These are phyloP conservation scores for Coprinopsis marcescibilis DNA, from an alignment of 768 basidiomycete genomes.

Conservation along the genomic window DNA sequence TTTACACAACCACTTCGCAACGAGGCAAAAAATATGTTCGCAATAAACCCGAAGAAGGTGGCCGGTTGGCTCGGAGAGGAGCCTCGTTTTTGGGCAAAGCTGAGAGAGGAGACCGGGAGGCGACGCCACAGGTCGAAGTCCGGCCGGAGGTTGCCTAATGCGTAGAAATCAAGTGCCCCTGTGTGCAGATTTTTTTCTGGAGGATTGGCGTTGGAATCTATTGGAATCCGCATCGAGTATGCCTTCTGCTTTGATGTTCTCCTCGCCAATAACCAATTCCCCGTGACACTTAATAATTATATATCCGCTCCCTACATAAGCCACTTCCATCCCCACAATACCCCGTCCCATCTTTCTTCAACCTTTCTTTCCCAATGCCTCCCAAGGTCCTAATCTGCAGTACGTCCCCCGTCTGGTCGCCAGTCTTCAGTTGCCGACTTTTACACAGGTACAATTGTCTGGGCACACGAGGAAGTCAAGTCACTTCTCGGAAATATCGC, in stretches of 20 bases:
- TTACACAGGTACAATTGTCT: slow-evolving; percentile 58
- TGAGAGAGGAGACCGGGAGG: not conserved
- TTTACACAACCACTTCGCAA: too few relatives aligned
- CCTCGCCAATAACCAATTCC: not conserved
- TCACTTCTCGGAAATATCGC: slow-evolving; percentile 61
- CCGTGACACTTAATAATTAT: slow-evolving; percentile 4
- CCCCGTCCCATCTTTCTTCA: slow-evolving; percentile 1
- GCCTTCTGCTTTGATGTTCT: not conserved
- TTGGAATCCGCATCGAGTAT: not conserved
- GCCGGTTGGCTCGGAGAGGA: too few relatives aligned
- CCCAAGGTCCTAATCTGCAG: slow-evolving; percentile 37
- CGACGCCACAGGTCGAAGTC: not conserved
- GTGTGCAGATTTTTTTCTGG: not conserved
- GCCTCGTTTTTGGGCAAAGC: not conserved
- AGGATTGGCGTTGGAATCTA: not conserved
- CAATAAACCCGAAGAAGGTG: too few relatives aligned
- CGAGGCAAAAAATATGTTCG: too few relatives aligned
- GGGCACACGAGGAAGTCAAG: slow-evolving; percentile 74
- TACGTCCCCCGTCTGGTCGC: not conserved
- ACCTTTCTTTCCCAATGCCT: slow-evolving; percentile 16
- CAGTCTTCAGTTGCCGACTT: not conserved
- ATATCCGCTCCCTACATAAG: slow-evolving; percentile 7
- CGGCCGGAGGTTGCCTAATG: not conserved
- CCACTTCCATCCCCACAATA: not conserved
- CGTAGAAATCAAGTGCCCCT: not conserved